phyloP scores from a whole-genome alignment of 305 asterid genomes.

The Coffea humblotiana region DNA sequence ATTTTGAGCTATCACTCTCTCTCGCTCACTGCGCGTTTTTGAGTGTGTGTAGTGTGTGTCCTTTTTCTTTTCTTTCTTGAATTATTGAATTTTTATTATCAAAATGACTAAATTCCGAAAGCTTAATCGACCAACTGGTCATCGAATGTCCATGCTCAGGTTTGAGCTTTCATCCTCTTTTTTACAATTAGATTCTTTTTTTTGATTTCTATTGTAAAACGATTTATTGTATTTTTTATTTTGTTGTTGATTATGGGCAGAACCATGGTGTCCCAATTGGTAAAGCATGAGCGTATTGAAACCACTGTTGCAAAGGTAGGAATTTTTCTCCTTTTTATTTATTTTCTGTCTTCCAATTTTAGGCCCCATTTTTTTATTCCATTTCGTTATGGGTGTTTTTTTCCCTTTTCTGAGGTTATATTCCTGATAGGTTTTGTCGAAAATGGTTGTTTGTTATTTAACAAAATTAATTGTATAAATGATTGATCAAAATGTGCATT shows the following conservation, averaged over 20 bases:
- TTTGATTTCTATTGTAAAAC: background rate
- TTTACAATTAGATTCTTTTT: background rate
- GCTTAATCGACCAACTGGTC: slow-evolving; percentile 75
- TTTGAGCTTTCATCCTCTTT: slow-evolving; percentile 7
- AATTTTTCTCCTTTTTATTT: background rate
- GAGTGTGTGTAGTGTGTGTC: too few species aligned
- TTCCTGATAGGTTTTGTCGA: background rate
- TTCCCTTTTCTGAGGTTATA: background rate
- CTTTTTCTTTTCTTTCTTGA: background rate
- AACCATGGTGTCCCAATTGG: slow-evolving; percentile 92
- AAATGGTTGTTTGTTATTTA: background rate
- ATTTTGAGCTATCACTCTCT: background rate
- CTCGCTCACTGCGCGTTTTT: background rate
- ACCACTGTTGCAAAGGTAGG: slow-evolving; percentile 87
- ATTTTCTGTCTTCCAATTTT: background rate
- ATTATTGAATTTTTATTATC: background rate
- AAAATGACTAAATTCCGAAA: slow-evolving; percentile 77
- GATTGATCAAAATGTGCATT: background rate
- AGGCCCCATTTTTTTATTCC: slow-evolving; percentile 16
- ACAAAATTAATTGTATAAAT: too few species aligned
- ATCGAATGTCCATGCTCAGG: slow-evolving; percentile 88
- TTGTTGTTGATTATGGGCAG: slow-evolving; percentile 28
- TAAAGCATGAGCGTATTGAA: slow-evolving; percentile 92
- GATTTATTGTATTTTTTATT: slow-evolving; percentile 3
- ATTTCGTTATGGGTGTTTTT: background rate